Percentiles rank a stretch among this genome's conserved stretches.
These are phyloP conservation scores for Coemansia sp. DNA, from an alignment of 192 early-diverging fungal genomes.

Conservation along the genomic window DNA sequence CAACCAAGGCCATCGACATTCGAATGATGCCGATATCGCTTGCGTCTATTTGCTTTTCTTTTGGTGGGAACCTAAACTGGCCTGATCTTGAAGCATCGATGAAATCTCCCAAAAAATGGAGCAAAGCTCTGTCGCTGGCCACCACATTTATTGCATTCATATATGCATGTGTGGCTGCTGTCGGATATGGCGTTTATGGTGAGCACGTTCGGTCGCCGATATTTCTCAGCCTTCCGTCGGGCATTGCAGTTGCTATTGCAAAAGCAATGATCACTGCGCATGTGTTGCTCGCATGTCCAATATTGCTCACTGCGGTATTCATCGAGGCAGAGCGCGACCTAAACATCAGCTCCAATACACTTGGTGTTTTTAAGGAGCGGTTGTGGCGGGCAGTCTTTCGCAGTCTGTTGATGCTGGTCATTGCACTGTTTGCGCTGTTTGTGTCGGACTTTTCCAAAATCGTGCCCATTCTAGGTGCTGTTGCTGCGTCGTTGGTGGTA, in stretches of 20 bases:
- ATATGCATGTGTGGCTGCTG: slow-evolving; percentile 69
- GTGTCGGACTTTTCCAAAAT: slow-evolving; percentile 81
- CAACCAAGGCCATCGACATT: slow-evolving; percentile 36
- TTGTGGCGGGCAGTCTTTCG: slow-evolving; percentile 59
- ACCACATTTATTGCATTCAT: slow-evolving; percentile 67
- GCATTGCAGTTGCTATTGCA: slow-evolving; percentile 60
- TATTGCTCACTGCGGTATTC: slow-evolving; percentile 73
- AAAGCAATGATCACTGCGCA: slow-evolving; percentile 77
- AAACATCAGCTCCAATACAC: slow-evolving; percentile 53
- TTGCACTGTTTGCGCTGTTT: slow-evolving; percentile 62
- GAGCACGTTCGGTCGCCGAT: slow-evolving; percentile 65
- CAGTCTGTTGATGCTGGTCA: slow-evolving; percentile 54
- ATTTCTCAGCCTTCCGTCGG: slow-evolving; percentile 63
- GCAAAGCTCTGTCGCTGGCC: slow-evolving; percentile 63
- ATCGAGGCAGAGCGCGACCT: slow-evolving; percentile 70
- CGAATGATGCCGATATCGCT: slow-evolving; percentile 68
- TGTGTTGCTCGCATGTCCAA: slow-evolving; percentile 78
- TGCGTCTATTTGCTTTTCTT: slow-evolving; percentile 79
- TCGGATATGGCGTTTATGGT: slow-evolving; percentile 80
- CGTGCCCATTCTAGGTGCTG: slow-evolving; percentile 79
- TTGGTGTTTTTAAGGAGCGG: slow-evolving; percentile 38
- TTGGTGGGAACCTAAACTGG: slow-evolving; percentile 82
- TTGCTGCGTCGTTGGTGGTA: slow-evolving; percentile 73
- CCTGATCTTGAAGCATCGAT: slow-evolving; percentile 81
- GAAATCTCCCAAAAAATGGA: slow-evolving; percentile 70